Evolutionary conservation across 176 grass and related monocot species (phyloP), one percentile per base, ranked within the genome.

Genomic region (Carex scoparia): DNA sequence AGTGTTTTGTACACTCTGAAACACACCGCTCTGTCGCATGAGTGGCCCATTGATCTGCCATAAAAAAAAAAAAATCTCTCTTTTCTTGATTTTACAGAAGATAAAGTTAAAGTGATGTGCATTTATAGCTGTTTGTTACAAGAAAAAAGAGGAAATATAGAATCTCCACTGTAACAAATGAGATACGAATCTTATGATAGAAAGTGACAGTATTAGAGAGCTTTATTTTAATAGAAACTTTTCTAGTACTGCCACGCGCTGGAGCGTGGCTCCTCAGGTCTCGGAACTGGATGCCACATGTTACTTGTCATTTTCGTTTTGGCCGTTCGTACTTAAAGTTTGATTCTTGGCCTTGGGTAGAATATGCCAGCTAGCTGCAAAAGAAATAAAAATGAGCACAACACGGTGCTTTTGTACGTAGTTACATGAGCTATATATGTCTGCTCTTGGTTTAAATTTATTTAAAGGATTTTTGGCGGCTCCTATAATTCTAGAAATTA

Each of bases 291-390:
- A 2, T 35, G 35, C 74, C 53, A 79, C 74, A 79, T 37, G 53
- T 58, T 55, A 14, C 19, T 76, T 78, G 73, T 78, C 73, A 55
- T 56, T 78, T 78, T 78, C 73, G 16, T 78, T 16, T 78, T 78
- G 27, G 16, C 13, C 48, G 0, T n/a, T 30, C 10, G 0, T 31
- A 12, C 23, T 3, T 3, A 27, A 75, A 28, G n/a, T 11, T 75
- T 51, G 46, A 53, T 75, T 27, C 42, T 54, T 23, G 7, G 7
- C 5, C 58, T 61, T 51, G 48, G 18, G 58, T 73, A 23, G 8
- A 1, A 51, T 74, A 23, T 23, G 23, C 23, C 23, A 23, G 70
- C 70, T 44, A 51, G 40, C 70, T 53, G 37, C 14, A 11, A 54
- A 2, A 53, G 5, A 27, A 49, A 74, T 75, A 42, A 70, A 70